Evolutionary conservation across 306 rosid genomes (phyloP), one percentile per base, ranked within the genome.

Genomic region (Vigna unguiculata): DNA sequence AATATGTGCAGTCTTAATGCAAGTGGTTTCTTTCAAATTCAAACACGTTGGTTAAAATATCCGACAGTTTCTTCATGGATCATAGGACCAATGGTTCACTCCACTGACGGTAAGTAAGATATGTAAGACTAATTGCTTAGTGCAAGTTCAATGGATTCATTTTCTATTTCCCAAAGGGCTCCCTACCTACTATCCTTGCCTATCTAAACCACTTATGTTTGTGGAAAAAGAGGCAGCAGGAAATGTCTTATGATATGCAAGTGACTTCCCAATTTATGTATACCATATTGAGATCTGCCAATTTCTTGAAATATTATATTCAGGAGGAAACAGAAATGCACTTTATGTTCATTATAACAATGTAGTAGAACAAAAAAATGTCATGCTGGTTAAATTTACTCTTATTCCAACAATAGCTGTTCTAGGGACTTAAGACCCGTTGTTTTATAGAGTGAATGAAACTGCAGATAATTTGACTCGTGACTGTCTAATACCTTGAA

Each of bases 251-350:
- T 9, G 45, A 19, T 40, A 38, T 11, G 75, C 46, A 74, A 25
- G 38, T 68, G 43, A 58, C 24, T 41, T 75, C n/a, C 41, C 52
- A 69, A 52, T 43, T 48, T 41, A 61, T 25, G 46, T 72, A 55
- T 32, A 48, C 13, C 75, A 20, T 25, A 58, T 24, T 67, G 52
- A 60, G 60, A 61, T 58, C 24, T 67, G 20, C 25, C 41, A 60
- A 47, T 61, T 76, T 59, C 54, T 59, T n/a, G 49, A 48, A 38
- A 70, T 59, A 63, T 69, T 22, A 68, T 34, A 66, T 41, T n/a
- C 11, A 16, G 15, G 74, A 66, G 17, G 59, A 58, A 21, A 30
- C 17, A 57, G 4, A 25, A 19, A 53, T 49, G 67, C 67, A 60
- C 62, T 53, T 67, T 28, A 12, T 0, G 19, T 66, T 65, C 75